These are phyloP conservation scores for Cytidiella melzeri DNA, from an alignment of 768 basidiomycete genomes.

Conservation along the genomic window DNA sequence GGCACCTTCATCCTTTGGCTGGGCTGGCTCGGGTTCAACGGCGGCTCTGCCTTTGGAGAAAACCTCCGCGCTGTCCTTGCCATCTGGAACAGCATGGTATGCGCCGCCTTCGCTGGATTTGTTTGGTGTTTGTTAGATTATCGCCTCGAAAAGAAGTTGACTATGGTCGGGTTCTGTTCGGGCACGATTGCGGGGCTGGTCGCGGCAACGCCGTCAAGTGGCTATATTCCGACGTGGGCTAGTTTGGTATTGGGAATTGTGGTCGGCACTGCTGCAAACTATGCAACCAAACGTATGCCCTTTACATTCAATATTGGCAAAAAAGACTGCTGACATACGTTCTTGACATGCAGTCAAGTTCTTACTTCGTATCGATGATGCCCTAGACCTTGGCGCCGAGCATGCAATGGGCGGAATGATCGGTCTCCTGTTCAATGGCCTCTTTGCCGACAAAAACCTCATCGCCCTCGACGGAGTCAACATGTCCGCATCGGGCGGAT, in stretches of 20 bases:
- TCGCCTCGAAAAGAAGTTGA: conserved; percentile 74
- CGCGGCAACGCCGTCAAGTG: conserved; percentile 83
- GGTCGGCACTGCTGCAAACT: conserved; percentile 70
- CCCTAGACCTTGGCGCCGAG: conserved; percentile 88
- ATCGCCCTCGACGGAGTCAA: conserved; percentile 72
- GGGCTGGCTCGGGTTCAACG: conserved; percentile 89
- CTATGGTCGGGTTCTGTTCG: conserved; percentile 88
- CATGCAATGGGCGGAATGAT: conserved; percentile 84
- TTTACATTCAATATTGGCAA: neutral
- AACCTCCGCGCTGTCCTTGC: conserved; percentile 84
- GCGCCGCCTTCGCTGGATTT: conserved; percentile 75
- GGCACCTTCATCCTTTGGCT: conserved; percentile 88
- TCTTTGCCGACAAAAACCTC: conserved; percentile 78
- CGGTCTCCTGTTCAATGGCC: conserved; percentile 73
- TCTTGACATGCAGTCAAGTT: conserved; percentile 64
- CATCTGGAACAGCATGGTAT: conserved; percentile 85
- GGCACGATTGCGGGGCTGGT: conserved; percentile 88
- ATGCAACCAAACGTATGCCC: conserved; percentile 70
- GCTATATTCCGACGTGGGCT: conserved; percentile 73
- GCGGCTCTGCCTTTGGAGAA: conserved; percentile 81
- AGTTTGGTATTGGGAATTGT: conserved; percentile 72
- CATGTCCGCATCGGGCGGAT: conserved; percentile 65
- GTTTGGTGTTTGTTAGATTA: conserved; percentile 82
- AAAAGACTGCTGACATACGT: neutral
- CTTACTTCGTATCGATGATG: conserved; percentile 71